Evolutionary conservation across 2,329 filamentous ascomycete genomes (phyloP).

Genomic region (Fusarium gaditjirri): DNA sequence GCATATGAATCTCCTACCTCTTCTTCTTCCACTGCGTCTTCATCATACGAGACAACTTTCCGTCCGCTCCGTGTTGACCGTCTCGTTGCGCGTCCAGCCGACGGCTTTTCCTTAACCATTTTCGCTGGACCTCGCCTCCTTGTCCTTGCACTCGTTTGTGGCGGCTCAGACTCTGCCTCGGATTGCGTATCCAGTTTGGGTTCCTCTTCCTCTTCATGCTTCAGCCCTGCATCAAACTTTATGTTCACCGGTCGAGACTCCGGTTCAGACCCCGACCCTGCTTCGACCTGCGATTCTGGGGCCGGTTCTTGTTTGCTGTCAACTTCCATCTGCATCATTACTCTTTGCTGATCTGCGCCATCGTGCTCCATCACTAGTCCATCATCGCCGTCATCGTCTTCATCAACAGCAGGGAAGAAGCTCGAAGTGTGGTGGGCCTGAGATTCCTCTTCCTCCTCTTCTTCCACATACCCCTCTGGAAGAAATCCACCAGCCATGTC

Average conservation of each 20-base stretch:
- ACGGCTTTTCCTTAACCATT: not conserved
- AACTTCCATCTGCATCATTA: not conserved
- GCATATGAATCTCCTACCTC: slow-evolving; percentile 21
- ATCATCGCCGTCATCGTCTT: slow-evolving; percentile 53
- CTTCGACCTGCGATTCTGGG: not conserved
- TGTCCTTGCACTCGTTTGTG: not conserved
- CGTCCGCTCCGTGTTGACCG: slow-evolving; percentile 36
- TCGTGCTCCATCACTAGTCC: slow-evolving; percentile 50
- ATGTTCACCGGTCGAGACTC: not conserved
- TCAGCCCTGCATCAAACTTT: not conserved
- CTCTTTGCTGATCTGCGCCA: not conserved
- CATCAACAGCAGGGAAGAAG: slow-evolving; percentile 61
- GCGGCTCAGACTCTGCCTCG: slow-evolving; percentile 13
- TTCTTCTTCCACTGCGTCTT: slow-evolving; percentile 19
- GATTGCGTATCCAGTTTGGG: not conserved
- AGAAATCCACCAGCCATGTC: slow-evolving; percentile 71
- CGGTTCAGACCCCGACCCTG: not conserved
- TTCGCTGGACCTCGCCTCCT: slow-evolving; percentile 12
- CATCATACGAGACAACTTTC: slow-evolving; percentile 23
- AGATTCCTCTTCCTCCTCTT: slow-evolving; percentile 52
- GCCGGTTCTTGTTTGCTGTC: not conserved
- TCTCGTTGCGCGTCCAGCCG: slow-evolving; percentile 11
- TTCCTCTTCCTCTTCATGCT: not conserved
- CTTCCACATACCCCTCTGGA: slow-evolving; percentile 65
- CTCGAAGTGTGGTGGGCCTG: slow-evolving; percentile 51